Conservation (phyloP, 441 rosid species). For the Metrosideros polymorpha region DNA sequence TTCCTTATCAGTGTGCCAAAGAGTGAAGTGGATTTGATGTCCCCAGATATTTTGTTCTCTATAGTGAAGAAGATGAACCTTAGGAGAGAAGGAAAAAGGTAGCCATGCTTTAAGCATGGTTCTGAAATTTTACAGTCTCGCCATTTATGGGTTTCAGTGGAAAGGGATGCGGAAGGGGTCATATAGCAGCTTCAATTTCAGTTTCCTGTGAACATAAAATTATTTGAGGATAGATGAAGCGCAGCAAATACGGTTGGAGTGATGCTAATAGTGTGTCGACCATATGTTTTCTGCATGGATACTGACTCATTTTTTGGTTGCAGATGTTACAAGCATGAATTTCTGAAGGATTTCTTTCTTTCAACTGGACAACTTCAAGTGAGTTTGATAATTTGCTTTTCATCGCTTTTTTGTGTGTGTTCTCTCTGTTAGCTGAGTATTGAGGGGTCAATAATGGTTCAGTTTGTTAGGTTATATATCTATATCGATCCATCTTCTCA, state of each 20-base stretch:
- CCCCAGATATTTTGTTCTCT: background rate
- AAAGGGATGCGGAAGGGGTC: background rate
- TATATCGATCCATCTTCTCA: background rate
- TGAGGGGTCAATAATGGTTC: background rate
- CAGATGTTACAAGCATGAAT: conserved; percentile 85
- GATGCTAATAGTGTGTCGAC: background rate
- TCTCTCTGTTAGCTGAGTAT: background rate
- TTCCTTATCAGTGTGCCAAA: background rate
- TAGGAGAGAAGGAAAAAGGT: background rate
- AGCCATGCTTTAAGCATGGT: background rate
- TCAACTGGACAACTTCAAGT: conserved; percentile 94
- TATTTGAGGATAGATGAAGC: background rate
- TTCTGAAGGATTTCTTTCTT: conserved; percentile 90
- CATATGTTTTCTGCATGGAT: background rate
- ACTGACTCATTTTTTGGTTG: conserved; percentile 4
- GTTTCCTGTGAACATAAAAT: background rate
- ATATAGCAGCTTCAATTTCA: background rate
- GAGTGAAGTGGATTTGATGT: background rate
- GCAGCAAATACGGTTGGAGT: background rate
- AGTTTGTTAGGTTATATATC: background rate
- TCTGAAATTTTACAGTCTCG: background rate
- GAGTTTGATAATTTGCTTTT: conserved; percentile 13
- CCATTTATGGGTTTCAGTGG: background rate
- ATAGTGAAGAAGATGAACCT: background rate
- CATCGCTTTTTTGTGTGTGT: background rate